Percentiles rank a stretch among this genome's conserved stretches.
phyloP scores from a whole-genome alignment of 2,329 filamentous ascomycete species.

The Aspergillus uvarum region DNA sequence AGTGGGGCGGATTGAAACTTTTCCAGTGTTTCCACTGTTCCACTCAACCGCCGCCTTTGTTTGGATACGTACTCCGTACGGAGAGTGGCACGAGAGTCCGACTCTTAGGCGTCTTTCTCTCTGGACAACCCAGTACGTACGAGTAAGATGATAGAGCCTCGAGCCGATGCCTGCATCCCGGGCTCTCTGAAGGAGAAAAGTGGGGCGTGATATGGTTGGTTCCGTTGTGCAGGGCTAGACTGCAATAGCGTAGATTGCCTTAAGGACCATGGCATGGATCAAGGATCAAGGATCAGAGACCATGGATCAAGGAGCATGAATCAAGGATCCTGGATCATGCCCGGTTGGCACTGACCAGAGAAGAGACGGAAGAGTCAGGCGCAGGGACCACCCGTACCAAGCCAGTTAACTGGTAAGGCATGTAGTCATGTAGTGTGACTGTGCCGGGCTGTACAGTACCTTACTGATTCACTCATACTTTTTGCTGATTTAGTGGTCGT shows the following conservation, averaged over 20 bases:
- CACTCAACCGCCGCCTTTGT: not conserved
- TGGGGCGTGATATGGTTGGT: not conserved
- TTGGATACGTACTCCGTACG: not conserved
- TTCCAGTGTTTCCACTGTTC: not conserved
- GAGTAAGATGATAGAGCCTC: not conserved
- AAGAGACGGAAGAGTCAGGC: not conserved
- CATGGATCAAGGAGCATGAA: not conserved
- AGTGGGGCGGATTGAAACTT: slow-evolving; percentile 12
- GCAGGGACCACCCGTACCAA: not conserved
- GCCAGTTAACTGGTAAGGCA: not conserved
- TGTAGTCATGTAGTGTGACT: not conserved
- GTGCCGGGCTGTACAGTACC: not conserved
- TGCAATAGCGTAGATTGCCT: slow-evolving; percentile 4
- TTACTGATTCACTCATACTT: not conserved
- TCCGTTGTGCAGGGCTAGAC: not conserved
- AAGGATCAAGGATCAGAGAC: slow-evolving; percentile 2
- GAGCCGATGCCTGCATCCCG: not conserved
- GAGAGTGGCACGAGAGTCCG: not conserved
- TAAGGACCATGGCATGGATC: not conserved
- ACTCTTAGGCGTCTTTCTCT: not conserved
- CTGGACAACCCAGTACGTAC: too few species aligned
- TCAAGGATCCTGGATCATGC: slow-evolving; percentile 1
- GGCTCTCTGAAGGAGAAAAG: not conserved
- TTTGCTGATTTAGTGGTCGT: not conserved
- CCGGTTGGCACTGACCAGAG: not conserved